Evolutionary conservation across 176 grass and related monocot genomes (phyloP), one percentile per base, ranked within the genome.

Genomic region (Oryza punctata): DNA sequence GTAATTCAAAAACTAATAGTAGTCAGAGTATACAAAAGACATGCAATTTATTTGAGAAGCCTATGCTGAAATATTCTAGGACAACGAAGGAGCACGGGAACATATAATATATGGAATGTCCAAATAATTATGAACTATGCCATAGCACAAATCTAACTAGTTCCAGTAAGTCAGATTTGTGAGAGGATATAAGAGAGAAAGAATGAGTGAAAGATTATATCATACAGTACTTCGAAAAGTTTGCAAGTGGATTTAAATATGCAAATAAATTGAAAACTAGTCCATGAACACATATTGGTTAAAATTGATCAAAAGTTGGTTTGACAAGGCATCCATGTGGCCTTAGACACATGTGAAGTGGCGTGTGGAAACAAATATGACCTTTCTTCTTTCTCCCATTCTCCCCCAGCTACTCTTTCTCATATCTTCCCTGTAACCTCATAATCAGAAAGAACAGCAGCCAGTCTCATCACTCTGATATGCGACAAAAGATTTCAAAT

Each of bases 101-200:
- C 40, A 78, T 82, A 67, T 82, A 41, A 44, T 52, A 29, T 54
- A 83, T 43, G 44, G 63, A 77, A 46, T 88, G 27, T 16, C 1
- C 3, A 33, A 74, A 84, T 23, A 79, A 60, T 78, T 69, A 33
- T 84, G 21, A 45, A 68, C 25, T 30, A 67, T 25, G 14, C 29
- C 72, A 79, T 46, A 60, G 47, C 50, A 68, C 2, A 63, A 63
- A 77, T 3, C 14, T 59, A 16, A 72, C 37, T 3, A 78, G 29
- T 57, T 16, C 23, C 46, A 82, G 23, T 71, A 60, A 81, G 49
- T 59, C n/a, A 60, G 43, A 74, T 50, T 69, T 81, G 18, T n/a
- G 5, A n/a, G 18, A 6, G 47, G 47, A 14, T 14, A 50, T 14
- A 50, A 18, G 37, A 79, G 41, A 45, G 26, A 27, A 45, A 65